These are phyloP conservation scores for Fragilariopsis cylindrus DNA, from an alignment of 108 stramenopile genomes.

Conservation along the genomic window DNA sequence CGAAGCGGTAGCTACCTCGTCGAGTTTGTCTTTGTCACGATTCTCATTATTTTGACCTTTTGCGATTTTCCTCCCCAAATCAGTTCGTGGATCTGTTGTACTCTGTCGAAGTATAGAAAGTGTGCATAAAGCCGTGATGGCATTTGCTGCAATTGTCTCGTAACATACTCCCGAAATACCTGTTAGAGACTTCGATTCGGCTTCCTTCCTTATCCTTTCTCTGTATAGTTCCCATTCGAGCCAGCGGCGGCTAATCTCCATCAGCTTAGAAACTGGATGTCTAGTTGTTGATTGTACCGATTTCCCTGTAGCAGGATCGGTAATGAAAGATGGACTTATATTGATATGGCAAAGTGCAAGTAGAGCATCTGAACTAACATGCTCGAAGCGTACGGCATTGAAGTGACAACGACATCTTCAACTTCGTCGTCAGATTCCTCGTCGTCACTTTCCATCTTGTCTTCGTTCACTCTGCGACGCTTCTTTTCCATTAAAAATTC, in stretches of 20 bases:
- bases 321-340: slow-evolving; percentile 61
- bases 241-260: slow-evolving; percentile 65
- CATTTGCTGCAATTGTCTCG: slow-evolving; percentile 65
- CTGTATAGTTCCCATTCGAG: slow-evolving; percentile 87
- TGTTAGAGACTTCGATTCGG: slow-evolving; percentile 38
- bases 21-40: slow-evolving; percentile 12
- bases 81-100: slow-evolving; percentile 47
- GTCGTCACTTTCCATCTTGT: slow-evolving; percentile 22
- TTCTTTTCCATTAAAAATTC: slow-evolving; percentile 45
- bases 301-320: slow-evolving; percentile 70
- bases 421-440: slow-evolving; percentile 33
- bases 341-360: slow-evolving; percentile 79
- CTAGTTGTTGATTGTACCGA: slow-evolving; percentile 55
- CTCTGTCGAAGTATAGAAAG: slow-evolving; percentile 73
- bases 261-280: slow-evolving; percentile 75
- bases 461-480: slow-evolving; percentile 18
- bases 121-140: slow-evolving; percentile 78
- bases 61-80: slow-evolving; percentile 24
- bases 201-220: slow-evolving; percentile 51
- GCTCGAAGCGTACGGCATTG: slow-evolving; percentile 65
- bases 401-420: slow-evolving; percentile 46
- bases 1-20: slow-evolving; percentile 47
- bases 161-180: slow-evolving; percentile 63
- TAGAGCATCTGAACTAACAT: slow-evolving; percentile 77
- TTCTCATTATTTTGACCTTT: slow-evolving; percentile 4